Base-by-base conservation (phyloP, 75 land plant genomes). In the Sequoia sempervirens region DNA sequence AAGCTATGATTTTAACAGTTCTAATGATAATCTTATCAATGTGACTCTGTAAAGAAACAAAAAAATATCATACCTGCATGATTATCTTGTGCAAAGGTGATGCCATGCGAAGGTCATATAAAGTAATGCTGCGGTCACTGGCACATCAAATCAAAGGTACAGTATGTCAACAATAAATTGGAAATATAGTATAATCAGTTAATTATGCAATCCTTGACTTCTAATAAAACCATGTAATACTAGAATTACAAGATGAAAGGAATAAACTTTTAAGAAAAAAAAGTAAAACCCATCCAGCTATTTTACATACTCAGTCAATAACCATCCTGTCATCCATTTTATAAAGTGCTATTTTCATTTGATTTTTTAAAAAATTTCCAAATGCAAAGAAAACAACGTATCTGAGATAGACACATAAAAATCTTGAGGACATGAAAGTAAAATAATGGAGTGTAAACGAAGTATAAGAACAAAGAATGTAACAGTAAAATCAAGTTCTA, bases 51-150 rank as follows among this genome's bases (percentile, higher is more conserved):
- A 20, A 14, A 76, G 20, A 76, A 76, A 41, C 11, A 75, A 75
- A 41, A 10, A 41, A 81, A 84, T 73, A 17, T 15, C 14, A 82
- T 84, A 93, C 98, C 98, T 86, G 89, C 99, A 97, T 94, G 41
- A 97, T 92, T 66, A 96, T 23, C 78, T 96, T 94, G 83, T 92
- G 91, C 52, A 88, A 82, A 52, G 98, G 95, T 56, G 98, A 89
- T 50, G 95, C 91, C 90, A 89, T 91, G 36, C 99, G 95, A 66
- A 97, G 88, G 84, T 97, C 99, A 90, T 97, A 97, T 50, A 97
- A n/a, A 74, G 84, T 86, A 80, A 97, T 96, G 85, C 96, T 92
- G 17, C 97, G 96, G 82, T 96, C 97, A 89, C 95, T 96, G 85
- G 81, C 83, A 83, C 75, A 85, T 28, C 52, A 72, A 40, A 64